Evolutionary conservation across 2,329 filamentous ascomycete species (phyloP).

Genomic region (Dactylellina haptotyla): DNA sequence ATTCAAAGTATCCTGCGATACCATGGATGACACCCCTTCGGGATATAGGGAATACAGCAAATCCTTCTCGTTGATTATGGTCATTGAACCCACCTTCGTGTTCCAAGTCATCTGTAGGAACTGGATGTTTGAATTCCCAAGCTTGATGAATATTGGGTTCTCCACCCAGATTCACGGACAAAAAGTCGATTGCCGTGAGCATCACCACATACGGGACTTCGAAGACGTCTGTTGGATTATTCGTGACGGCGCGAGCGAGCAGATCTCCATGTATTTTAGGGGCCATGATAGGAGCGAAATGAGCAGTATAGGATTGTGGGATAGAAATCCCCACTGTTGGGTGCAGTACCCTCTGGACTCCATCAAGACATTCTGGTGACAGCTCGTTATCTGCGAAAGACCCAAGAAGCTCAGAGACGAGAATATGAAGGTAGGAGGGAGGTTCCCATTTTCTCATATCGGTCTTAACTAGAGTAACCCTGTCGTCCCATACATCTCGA

Average conservation of each 20-base stretch:
- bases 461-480: conserved; percentile 88
- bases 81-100: conserved; percentile 83
- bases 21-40: conserved; percentile 88
- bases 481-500: conserved; percentile 78
- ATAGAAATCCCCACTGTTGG: conserved; percentile 88
- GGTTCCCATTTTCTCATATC: conserved; percentile 98
- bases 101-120: conserved; percentile 70
- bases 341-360: conserved; percentile 88
- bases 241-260: conserved; percentile 66
- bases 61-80: conserved; percentile 85
- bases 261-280: conserved; percentile 88
- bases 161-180: conserved; percentile 71
- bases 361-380: conserved; percentile 94
- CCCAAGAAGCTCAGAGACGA: conserved; percentile 91
- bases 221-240: conserved; percentile 70
- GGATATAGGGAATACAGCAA: conserved; percentile 79
- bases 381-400: conserved; percentile 98
- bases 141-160: conserved; percentile 75
- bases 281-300: conserved; percentile 89
- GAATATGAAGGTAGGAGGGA: conserved; percentile 84
- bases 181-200: conserved; percentile 86
- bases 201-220: conserved; percentile 96
- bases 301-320: conserved; percentile 89
- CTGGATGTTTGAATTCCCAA: conserved; percentile 83
- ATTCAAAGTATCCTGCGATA: conserved; percentile 93